Base-by-base conservation (phyloP, 1,139 yeast genomes). In the Candida neerlandica region DNA sequence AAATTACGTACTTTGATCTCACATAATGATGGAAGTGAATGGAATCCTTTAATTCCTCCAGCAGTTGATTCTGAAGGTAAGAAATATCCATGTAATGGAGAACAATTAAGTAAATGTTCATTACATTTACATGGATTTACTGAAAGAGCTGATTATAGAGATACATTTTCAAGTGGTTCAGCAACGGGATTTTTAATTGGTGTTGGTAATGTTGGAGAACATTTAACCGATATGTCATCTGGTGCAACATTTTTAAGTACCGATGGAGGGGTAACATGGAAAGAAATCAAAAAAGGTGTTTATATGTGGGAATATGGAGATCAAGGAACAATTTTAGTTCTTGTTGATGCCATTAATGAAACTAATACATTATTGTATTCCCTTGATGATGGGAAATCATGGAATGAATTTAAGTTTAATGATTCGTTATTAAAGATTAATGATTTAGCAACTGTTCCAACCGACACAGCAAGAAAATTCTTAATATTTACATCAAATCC, bases 231-330 rank as follows among this genome's bases (percentile, higher is more conserved):
- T 21, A 29, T 42, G 44, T 65, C 69, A 14, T 63, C 45, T 9
- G 78, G 86, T 0, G 73, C 88, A 2, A 89, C 97, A 0, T 94
- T 82, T 58, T 69, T 94, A 54, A 85, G 96, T 12, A 73, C 77
- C 5, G 97, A 95, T 69, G 99, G 96, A 2, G 99, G 99, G 43
- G 69, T 84, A 3, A 79, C 92, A 2, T 94, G 99, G 99, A 81
- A 67, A 49, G 96, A 90, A 66, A 71, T 91, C 26, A 77, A 70
- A 47, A 81, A 86, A 54, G 96, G 96, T 1, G 79, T 82, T 0
- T 80, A 80, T 60, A 87, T 87, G 82, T 95, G 98, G 98, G 98
- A 92, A 65, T 94, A 77, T 66, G 99, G 98, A 52, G 99, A 95
- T 64, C 86, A 91, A 57, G 99, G 99, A 6, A 84, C 96, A 1